phyloP scores from a whole-genome alignment of 805 yeast genomes.

The Candida adriatica region DNA sequence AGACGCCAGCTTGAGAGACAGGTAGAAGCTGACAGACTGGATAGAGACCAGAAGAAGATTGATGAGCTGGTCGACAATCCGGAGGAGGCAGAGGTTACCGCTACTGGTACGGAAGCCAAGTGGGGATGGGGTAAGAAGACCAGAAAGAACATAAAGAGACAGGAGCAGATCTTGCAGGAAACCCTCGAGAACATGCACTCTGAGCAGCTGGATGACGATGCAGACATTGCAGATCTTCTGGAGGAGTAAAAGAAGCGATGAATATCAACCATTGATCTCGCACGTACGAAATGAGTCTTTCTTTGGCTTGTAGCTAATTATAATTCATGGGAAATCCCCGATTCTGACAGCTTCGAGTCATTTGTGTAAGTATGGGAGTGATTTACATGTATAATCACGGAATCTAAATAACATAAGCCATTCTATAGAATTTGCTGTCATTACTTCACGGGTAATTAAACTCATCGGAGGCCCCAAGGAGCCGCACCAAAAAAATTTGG shows the following conservation, averaged over 20 bases:
- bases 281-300: too few relatives aligned
- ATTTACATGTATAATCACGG: too few relatives aligned
- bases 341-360: too few relatives aligned
- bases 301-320: too few relatives aligned
- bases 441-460: too few relatives aligned
- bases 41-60: slow-evolving; percentile 29
- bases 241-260: slow-evolving; percentile 44
- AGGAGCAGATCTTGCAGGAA: slow-evolving; percentile 48
- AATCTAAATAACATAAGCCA: too few relatives aligned
- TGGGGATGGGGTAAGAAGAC: slow-evolving; percentile 84
- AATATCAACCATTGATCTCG: too few relatives aligned
- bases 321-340: too few relatives aligned
- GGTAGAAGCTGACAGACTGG: slow-evolving; percentile 39
- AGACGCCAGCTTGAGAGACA: slow-evolving; percentile 50
- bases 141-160: slow-evolving; percentile 49
- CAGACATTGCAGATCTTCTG: slow-evolving; percentile 61
- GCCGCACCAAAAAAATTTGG: too few relatives aligned
- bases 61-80: slow-evolving; percentile 29
- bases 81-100: slow-evolving; percentile 28
- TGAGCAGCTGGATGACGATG: slow-evolving; percentile 47
- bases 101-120: slow-evolving; percentile 32
- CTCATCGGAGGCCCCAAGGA: too few relatives aligned
- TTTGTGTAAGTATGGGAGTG: too few relatives aligned
- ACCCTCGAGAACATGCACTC: slow-evolving; percentile 37
- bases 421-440: too few relatives aligned